Evolutionary conservation across 2,329 filamentous ascomycete species (phyloP).

Genomic region (Geoglossum cookeanum): DNA sequence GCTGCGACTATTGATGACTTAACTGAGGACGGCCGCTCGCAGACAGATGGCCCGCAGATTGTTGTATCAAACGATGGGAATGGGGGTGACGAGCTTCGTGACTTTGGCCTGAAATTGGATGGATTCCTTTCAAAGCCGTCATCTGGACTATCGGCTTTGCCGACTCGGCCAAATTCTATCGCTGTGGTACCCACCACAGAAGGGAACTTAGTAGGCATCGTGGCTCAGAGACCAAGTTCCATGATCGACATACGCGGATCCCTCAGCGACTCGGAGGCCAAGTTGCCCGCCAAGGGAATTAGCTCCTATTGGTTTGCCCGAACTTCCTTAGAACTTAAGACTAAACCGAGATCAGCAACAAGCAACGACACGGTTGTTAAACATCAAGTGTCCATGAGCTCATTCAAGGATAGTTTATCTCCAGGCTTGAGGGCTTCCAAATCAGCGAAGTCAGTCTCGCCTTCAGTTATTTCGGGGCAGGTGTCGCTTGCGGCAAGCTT

Average conservation of each 20-base stretch:
- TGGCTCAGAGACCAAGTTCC: not conserved
- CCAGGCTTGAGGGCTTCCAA: slow-evolving; percentile 17
- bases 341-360: slow-evolving; percentile 1
- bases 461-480: slow-evolving; percentile 13
- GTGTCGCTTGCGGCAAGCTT: slow-evolving; percentile 29
- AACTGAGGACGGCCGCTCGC: slow-evolving; percentile 15
- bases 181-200: not conserved
- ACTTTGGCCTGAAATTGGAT: not conserved
- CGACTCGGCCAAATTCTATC: not conserved
- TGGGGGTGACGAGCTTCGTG: not conserved
- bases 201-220: not conserved
- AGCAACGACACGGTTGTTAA: not conserved
- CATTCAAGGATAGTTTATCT: slow-evolving; percentile 10
- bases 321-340: not conserved
- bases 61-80: not conserved
- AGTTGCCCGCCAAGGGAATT: not conserved
- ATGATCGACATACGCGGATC: not conserved
- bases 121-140: not conserved
- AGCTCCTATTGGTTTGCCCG: not conserved
- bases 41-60: not conserved
- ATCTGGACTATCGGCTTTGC: not conserved
- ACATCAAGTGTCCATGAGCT: not conserved
- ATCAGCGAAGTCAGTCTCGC: slow-evolving; percentile 21
- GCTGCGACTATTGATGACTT: slow-evolving; percentile 38
- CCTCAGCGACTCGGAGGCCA: not conserved